Evolutionary conservation across 2,329 filamentous ascomycete species (phyloP), one percentile per base, ranked within the genome.

Genomic region (Bipolaris zeicola): DNA sequence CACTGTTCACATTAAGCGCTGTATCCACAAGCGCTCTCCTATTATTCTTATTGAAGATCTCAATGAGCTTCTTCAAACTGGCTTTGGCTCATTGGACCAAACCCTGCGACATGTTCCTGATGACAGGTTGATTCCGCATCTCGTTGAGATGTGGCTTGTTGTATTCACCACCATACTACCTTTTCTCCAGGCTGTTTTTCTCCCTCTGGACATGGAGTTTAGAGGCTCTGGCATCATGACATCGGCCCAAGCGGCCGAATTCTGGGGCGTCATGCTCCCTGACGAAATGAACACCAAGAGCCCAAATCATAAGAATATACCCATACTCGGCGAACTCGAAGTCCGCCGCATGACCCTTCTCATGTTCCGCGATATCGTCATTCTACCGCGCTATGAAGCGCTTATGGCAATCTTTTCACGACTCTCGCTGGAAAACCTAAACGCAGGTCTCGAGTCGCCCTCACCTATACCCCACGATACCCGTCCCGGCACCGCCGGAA

Each of bases 111-210:
- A 86, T 43, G 87, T 92, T 0, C 84, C 91, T 0, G 94, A 98
- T 69, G 93, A 96, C 58, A 86, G 89, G 33, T 84, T 98, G n/a
- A 92, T 98, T 20, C 91, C 92, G 0, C 87, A 92, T 53, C 82
- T 99, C 0, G 94, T 97, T 2, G 92, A 96, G 72, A 87, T 97
- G 71, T 99, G 95, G 95, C 86, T 96, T 57, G 88, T 95, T 44
- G 93, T 95, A 0, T 97, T 97, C 69, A 94, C 92, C 2, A 90
- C 86, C 6, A 91, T 98, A 36, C 78, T 98, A 5, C 95, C 95
- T 0, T 98, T 96, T 71, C 88, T 99, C 67, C 94, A 98, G 78
- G 92, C 94, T 1, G 93, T 97, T 1, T 97, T 99, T 71, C 80
- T 99, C 1, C 95, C 93, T 0, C 80, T 99, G 1, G 95, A 99